Evolutionary conservation across 768 basidiomycete species (phyloP).

Genomic region (Auriscalpium orientale): DNA sequence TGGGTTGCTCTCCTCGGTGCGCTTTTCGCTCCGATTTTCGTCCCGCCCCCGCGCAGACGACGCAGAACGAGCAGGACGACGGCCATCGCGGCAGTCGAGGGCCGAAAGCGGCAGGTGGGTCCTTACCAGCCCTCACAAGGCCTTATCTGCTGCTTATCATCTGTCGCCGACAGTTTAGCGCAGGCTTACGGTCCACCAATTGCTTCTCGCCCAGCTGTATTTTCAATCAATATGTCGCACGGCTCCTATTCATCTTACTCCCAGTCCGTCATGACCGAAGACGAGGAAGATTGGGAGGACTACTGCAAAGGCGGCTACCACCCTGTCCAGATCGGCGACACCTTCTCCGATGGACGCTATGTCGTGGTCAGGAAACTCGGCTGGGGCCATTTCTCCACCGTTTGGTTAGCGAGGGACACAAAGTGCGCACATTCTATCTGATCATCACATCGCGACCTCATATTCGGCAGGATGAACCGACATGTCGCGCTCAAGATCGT

Average conservation of each 20-base stretch:
- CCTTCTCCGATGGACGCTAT: constrained; percentile 83
- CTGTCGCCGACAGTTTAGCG: neutral
- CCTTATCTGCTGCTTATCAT: constrained; percentile 1
- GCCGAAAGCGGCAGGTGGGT: constrained; percentile 2
- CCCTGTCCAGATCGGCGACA: constrained; percentile 91
- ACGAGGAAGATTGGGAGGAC: constrained; percentile 93
- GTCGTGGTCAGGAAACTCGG: constrained; percentile 91
- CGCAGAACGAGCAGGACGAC: neutral
- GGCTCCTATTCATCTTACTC: constrained; percentile 66
- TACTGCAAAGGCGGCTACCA: constrained; percentile 69
- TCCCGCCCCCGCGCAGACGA: neutral
- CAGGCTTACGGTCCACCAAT: neutral
- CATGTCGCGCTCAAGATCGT: constrained; percentile 99
- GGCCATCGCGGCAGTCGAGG: neutral
- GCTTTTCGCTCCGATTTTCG: neutral
- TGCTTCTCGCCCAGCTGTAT: neutral
- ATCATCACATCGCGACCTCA: neutral
- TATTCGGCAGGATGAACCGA: constrained; percentile 63
- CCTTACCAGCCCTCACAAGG: neutral
- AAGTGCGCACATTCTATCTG: constrained; percentile 44
- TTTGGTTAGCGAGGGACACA: constrained; percentile 80
- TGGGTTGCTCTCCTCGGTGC: neutral
- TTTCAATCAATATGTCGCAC: constrained; percentile 46
- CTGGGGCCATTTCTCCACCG: constrained; percentile 92
- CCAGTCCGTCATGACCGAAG: constrained; percentile 79